A percentile compares a stretch with the other conserved stretches of the same genome.
Conservation (phyloP, 1,139 yeast genomes). For the Hemisphaericaspora xylanilytica region DNA sequence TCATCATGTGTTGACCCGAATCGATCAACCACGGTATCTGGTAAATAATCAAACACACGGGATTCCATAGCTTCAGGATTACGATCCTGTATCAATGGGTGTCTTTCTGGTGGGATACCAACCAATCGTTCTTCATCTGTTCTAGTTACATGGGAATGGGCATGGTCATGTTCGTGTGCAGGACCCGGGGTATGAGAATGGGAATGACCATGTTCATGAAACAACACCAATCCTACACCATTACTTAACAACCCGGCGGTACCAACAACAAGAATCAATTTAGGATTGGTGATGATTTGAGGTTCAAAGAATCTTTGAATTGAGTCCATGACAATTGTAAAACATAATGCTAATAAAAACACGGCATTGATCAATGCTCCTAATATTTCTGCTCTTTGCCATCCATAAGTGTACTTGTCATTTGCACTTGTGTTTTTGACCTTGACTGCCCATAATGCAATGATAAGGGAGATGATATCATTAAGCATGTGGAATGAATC, state of each 20-base stretch:
- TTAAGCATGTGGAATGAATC: slow-evolving; percentile 98
- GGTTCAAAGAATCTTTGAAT: slow-evolving; percentile 84
- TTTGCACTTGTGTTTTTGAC: slow-evolving; percentile 86
- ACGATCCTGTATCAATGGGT: slow-evolving; percentile 12
- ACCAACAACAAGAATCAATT: slow-evolving; percentile 79
- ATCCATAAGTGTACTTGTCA: slow-evolving; percentile 87
- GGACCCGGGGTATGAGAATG: slow-evolving; percentile 11
- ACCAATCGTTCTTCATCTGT: slow-evolving; percentile 13
- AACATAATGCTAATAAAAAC: slow-evolving; percentile 85
- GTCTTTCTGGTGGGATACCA: slow-evolving; percentile 14
- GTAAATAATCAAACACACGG: slow-evolving; percentile 36
- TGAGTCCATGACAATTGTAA: slow-evolving; percentile 90
- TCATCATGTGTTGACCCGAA: slow-evolving; percentile 9
- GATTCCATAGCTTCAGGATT: slow-evolving; percentile 21
- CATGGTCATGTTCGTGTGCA: slow-evolving; percentile 64
- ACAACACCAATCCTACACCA: slow-evolving; percentile 75
- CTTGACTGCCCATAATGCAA: slow-evolving; percentile 95
- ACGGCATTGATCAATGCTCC: slow-evolving; percentile 95
- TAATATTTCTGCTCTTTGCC: slow-evolving; percentile 94
- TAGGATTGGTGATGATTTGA: slow-evolving; percentile 74
- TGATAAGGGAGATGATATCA: slow-evolving; percentile 83
- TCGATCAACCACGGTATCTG: slow-evolving; percentile 38
- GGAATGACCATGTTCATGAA: slow-evolving; percentile 83
- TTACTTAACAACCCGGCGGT: slow-evolving; percentile 79
- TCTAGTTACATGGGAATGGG: slow-evolving; percentile 46